Conservation (phyloP, 2,329 filamentous ascomycete genomes). For the Colletotrichum falcatum region DNA sequence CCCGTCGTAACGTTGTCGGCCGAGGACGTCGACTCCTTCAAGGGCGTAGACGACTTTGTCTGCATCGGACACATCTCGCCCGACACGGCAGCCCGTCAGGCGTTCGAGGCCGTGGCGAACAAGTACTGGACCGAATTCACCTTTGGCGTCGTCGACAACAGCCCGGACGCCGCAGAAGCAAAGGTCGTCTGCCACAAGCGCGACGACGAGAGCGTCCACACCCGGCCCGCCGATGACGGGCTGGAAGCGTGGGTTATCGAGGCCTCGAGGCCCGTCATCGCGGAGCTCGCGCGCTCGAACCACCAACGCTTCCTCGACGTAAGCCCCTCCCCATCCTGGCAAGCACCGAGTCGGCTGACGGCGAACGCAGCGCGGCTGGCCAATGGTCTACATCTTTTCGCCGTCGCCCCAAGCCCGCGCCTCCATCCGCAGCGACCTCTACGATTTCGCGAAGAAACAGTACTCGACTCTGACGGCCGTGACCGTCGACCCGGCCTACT, state of each 20-base stretch:
- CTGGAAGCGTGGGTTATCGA: slow-evolving; percentile 48
- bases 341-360: neutral
- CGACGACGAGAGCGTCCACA: slow-evolving; percentile 46
- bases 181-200: slow-evolving; percentile 49
- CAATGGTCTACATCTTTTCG: slow-evolving; percentile 55
- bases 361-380: slow-evolving; percentile 48
- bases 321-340: slow-evolving; percentile 33
- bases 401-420: slow-evolving; percentile 47
- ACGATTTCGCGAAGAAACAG: slow-evolving; percentile 49
- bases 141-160: slow-evolving; percentile 46
- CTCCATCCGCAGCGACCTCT: slow-evolving; percentile 46
- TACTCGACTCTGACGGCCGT: slow-evolving; percentile 52
- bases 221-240: slow-evolving; percentile 40
- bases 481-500: slow-evolving; percentile 51
- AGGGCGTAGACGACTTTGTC: slow-evolving; percentile 48
- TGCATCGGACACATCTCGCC: slow-evolving; percentile 48
- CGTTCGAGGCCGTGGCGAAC: slow-evolving; percentile 46
- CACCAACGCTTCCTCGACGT: slow-evolving; percentile 51
- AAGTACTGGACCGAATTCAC: slow-evolving; percentile 50
- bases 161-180: slow-evolving; percentile 36
- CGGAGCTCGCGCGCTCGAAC: slow-evolving; percentile 50
- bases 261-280: slow-evolving; percentile 48
- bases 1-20: slow-evolving; percentile 40
- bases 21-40: slow-evolving; percentile 45
- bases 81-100: slow-evolving; percentile 39